Conservation (phyloP, 257 asterid species). For the Pogostemon cablin region DNA sequence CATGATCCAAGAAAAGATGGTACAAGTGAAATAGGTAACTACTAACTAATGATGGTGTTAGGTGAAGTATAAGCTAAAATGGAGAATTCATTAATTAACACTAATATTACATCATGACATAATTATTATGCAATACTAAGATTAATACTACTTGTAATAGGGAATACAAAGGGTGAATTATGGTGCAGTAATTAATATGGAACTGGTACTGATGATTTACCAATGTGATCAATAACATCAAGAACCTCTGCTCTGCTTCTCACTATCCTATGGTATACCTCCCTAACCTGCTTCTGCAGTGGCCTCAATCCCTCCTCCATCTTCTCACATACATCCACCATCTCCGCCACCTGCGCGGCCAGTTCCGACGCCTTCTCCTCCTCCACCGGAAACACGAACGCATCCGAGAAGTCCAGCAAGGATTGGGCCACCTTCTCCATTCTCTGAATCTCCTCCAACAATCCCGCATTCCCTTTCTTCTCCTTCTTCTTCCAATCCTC, state of each 20-base stretch:
- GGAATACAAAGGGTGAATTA: too few relatives aligned
- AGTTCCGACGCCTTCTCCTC: conserved; percentile 69
- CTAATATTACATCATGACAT: too few relatives aligned
- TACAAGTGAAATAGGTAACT: too few relatives aligned
- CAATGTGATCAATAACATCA: conserved; percentile 77
- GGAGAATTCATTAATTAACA: too few relatives aligned
- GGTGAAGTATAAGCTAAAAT: too few relatives aligned
- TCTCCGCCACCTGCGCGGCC: conserved; percentile 52
- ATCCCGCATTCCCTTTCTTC: conserved; percentile 72
- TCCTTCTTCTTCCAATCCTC: conserved; percentile 95
- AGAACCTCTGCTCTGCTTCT: conserved; percentile 85
- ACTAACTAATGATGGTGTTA: too few relatives aligned
- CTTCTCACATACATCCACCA: conserved; percentile 67
- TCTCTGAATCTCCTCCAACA: conserved; percentile 77
- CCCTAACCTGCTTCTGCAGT: conserved; percentile 69
- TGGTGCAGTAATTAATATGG: conserved; percentile 44
- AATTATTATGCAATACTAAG: too few relatives aligned
- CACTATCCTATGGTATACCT: conserved; percentile 90
- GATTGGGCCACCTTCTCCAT: conserved; percentile 76
- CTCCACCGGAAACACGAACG: conserved; percentile 65
- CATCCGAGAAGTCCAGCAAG: conserved; percentile 60
- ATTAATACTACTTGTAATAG: too few relatives aligned
- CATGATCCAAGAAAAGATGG: too few relatives aligned
- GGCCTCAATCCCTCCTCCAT: conserved; percentile 88
- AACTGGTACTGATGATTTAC: conserved; percentile 66